Conservation (phyloP, 2,329 filamentous ascomycete genomes). For the Capronia americana region DNA sequence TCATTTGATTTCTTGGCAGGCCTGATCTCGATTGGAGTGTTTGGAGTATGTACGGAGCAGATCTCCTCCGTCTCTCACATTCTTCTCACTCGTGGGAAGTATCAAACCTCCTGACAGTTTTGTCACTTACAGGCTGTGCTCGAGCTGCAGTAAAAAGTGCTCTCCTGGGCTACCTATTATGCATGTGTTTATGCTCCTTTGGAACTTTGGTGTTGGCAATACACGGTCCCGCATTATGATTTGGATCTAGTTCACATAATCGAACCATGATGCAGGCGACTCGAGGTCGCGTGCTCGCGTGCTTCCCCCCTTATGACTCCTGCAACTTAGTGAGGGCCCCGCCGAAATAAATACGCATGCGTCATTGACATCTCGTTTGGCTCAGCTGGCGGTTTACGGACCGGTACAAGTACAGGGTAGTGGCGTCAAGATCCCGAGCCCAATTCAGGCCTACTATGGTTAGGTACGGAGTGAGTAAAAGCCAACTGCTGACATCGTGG, state of each 20-base stretch:
- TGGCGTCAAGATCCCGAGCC: not conserved
- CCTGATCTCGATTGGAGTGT: not conserved
- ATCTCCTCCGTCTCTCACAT: not conserved
- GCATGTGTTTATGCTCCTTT: not conserved
- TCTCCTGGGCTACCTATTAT: not conserved
- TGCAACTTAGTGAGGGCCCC: not conserved
- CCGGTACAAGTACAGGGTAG: too few species aligned
- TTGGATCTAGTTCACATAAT: not conserved
- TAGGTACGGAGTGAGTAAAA: not conserved
- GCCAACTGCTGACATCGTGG: not conserved
- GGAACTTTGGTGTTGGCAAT: not conserved
- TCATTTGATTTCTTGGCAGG: constrained; percentile 8
- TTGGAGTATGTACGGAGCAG: not conserved
- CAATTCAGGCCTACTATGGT: not conserved
- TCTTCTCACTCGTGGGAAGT: not conserved
- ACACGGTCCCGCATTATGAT: not conserved
- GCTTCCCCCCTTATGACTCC: not conserved
- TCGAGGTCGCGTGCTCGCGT: not conserved
- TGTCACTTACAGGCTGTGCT: not conserved
- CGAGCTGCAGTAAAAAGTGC: not conserved
- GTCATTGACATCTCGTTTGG: not conserved
- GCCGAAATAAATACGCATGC: not conserved
- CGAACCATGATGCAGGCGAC: not conserved
- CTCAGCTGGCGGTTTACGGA: not conserved
- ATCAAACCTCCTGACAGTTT: not conserved